Conservation (phyloP, 2,329 filamentous ascomycete species). For the Penicillium sp. region DNA sequence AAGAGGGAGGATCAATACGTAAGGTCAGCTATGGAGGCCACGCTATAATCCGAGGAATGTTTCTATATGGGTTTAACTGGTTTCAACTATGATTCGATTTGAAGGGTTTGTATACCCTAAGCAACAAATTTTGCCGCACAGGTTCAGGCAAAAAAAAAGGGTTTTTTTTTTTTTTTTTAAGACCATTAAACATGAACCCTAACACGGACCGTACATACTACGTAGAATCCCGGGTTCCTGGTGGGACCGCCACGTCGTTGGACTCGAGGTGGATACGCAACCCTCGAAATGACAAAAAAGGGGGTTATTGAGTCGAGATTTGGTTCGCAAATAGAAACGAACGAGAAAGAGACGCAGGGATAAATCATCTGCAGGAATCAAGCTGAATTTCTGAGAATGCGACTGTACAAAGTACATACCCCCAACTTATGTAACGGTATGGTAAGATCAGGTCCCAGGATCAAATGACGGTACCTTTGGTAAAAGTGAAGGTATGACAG, state of each 20-base stretch:
- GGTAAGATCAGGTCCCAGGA: not conserved
- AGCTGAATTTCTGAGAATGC: not conserved
- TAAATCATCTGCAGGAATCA: not conserved
- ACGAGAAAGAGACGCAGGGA: not conserved
- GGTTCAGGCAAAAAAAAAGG: not conserved
- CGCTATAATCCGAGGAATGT: not conserved
- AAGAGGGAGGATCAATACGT: not conserved
- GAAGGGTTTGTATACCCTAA: not conserved
- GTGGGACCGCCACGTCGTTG: conserved; percentile 16
- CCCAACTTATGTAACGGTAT: not conserved
- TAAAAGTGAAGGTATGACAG: not conserved
- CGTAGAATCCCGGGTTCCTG: conserved; percentile 7
- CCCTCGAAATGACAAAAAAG: not conserved
- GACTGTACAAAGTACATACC: not conserved
- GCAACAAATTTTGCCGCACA: not conserved
- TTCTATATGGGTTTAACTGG: not conserved
- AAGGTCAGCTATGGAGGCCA: conserved; percentile 1
- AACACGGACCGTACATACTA: conserved; percentile 9
- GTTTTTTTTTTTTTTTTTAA: not conserved
- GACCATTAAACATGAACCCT: conserved; percentile 9
- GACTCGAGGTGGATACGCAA: not conserved
- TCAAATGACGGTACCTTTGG: not conserved
- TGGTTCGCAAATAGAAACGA: not conserved
- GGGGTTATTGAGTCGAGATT: not conserved
- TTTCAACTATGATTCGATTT: not conserved